phyloP scores from a whole-genome alignment of 192 early-diverging fungal genomes.

The Coemansia sp. region DNA sequence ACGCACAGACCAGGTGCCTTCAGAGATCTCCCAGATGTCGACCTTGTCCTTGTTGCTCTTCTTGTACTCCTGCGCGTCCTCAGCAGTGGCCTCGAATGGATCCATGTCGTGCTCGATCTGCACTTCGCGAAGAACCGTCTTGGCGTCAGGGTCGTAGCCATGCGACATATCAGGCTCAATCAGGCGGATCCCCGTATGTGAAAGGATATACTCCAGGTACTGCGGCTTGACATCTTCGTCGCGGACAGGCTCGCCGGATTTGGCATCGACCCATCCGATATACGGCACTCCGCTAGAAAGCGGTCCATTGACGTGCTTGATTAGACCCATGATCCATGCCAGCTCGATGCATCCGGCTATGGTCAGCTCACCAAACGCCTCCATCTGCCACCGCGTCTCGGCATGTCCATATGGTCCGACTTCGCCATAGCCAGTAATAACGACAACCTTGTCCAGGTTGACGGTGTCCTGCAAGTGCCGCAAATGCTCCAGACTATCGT shows the following conservation, averaged over 20 bases:
- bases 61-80: conserved; percentile 85
- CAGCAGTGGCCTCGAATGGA: conserved; percentile 81
- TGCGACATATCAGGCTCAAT: conserved; percentile 84
- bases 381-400: conserved; percentile 96
- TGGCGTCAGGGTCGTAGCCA: conserved; percentile 86
- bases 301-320: conserved; percentile 74
- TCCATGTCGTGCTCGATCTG: conserved; percentile 85
- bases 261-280: conserved; percentile 88
- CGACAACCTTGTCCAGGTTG: conserved; percentile 89
- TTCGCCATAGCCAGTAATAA: conserved; percentile 91
- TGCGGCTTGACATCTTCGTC: conserved; percentile 86
- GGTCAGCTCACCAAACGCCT: conserved; percentile 67
- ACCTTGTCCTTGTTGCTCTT: conserved; percentile 77
- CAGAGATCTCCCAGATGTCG: conserved; percentile 51
- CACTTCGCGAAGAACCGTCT: conserved; percentile 85
- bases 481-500: conserved; percentile 67
- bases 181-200: too few species aligned
- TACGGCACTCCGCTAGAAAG: conserved; percentile 12
- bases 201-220: conserved; percentile 86
- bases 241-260: conserved; percentile 79
- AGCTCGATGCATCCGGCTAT: conserved; percentile 83
- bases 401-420: conserved; percentile 89
- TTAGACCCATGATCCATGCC: conserved; percentile 97
- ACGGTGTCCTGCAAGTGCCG: conserved; percentile 70
- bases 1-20: conserved; percentile 68